These are phyloP conservation scores for Uronychia binucleata DNA, from an alignment of 73 alveolate genomes.

Conservation along the genomic window DNA sequence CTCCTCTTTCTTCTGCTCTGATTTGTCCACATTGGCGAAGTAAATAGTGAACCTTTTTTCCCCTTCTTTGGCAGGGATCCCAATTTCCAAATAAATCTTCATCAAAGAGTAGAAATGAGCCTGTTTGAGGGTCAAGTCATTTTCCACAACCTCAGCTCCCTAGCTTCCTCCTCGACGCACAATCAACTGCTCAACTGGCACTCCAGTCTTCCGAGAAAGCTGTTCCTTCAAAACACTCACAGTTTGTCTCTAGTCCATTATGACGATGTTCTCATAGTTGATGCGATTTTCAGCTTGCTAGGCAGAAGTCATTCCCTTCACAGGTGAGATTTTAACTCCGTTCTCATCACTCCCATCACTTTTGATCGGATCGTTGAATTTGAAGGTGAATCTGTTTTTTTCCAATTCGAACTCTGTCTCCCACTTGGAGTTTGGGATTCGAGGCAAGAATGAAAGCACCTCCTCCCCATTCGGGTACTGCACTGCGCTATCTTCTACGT, in stretches of 20 bases:
- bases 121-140: conserved; percentile 37
- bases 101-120: conserved; percentile 41
- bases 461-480: neutral
- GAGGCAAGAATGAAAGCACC: no score
- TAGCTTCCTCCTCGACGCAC: conserved; percentile 44
- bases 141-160: conserved; percentile 28
- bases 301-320: neutral
- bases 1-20: neutral
- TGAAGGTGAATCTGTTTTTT: conserved; percentile 36
- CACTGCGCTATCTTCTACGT: conserved; percentile 5
- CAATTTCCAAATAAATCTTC: conserved; percentile 11
- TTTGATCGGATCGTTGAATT: conserved; percentile 26
- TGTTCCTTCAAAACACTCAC: conserved; percentile 5
- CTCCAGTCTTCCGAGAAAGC: conserved; percentile 8
- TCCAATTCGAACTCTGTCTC: conserved; percentile 53
- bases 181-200: conserved; percentile 15
- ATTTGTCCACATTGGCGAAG: conserved; percentile 2
- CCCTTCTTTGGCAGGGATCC: conserved; percentile 16
- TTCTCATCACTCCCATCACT: neutral
- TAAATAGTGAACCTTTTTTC: conserved; percentile 16
- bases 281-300: neutral
- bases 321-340: no score
- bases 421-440: conserved; percentile 34
- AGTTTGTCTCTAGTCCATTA: conserved; percentile 39
- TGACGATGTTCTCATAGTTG: neutral